phyloP scores from a whole-genome alignment of 2,329 filamentous ascomycete species.

The Xylaria sp. region DNA sequence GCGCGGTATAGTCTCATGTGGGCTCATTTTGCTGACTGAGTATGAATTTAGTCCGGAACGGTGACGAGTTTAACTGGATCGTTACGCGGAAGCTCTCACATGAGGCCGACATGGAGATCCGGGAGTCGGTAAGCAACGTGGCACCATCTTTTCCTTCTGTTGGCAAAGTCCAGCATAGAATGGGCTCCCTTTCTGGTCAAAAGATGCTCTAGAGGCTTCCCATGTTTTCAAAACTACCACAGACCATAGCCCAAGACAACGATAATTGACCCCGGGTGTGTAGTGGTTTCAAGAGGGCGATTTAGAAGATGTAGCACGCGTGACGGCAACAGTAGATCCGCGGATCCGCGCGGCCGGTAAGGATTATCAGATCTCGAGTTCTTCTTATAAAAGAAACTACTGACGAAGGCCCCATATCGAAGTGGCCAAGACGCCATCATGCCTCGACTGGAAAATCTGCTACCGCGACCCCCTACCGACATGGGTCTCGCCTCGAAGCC shows the following conservation, averaged over 20 bases:
- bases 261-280: neutral
- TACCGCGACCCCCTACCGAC: constrained; percentile 63
- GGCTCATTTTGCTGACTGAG: neutral
- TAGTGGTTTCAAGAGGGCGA: constrained; percentile 59
- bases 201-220: neutral
- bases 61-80: constrained; percentile 59
- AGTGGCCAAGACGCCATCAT: constrained; percentile 56
- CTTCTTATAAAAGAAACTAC: neutral
- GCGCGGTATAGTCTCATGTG: neutral
- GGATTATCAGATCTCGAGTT: neutral
- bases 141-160: neutral
- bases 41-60: constrained; percentile 48
- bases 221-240: neutral
- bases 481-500: constrained; percentile 60
- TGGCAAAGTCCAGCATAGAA: no score
- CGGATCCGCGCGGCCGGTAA: constrained; percentile 54
- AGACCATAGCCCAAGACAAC: neutral
- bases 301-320: constrained; percentile 55
- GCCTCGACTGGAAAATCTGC: constrained; percentile 65
- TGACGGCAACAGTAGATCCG: constrained; percentile 54
- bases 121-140: constrained; percentile 49
- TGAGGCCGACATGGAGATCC: constrained; percentile 57
- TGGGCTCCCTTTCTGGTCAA: neutral
- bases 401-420: neutral
- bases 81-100: constrained; percentile 55